A percentile compares a stretch with the other conserved stretches of the same genome.
phyloP scores from a whole-genome alignment of 1,139 yeast species.

The Yamadazyma taylorii region DNA sequence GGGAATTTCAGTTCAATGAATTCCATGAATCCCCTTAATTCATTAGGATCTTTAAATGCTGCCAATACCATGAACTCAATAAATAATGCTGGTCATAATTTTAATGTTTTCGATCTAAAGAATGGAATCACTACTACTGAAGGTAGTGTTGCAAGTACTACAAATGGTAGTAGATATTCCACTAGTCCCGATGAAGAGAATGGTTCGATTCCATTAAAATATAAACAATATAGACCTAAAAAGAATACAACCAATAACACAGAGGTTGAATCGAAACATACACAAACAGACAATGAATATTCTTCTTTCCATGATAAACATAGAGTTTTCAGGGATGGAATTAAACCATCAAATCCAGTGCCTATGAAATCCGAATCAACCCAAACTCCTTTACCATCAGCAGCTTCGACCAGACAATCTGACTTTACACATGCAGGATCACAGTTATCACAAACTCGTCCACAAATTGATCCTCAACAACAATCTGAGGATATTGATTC shows the following conservation, averaged over 20 bases:
- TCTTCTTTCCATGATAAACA: conserved; percentile 12
- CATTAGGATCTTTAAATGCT: neutral
- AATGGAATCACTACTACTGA: neutral
- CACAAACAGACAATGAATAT: conserved; percentile 6
- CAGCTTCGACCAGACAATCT: no score
- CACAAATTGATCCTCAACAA: neutral
- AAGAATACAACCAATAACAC: neutral
- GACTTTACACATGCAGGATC: no score
- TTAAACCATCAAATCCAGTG: conserved; percentile 24
- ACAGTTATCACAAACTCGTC: no score
- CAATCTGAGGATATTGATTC: neutral
- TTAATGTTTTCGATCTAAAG: neutral
- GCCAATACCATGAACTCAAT: neutral
- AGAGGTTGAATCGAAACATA: conserved; percentile 16
- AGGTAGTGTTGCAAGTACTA: neutral
- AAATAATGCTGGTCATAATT: conserved; percentile 2
- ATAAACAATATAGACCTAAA: conserved; percentile 1
- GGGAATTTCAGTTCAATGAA: neutral
- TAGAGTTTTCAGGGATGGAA: conserved; percentile 21
- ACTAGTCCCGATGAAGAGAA: neutral
- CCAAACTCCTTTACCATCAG: neutral
- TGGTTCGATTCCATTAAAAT: neutral
- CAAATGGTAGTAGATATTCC: conserved; percentile 1
- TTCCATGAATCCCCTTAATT: neutral
- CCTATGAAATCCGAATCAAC: conserved; percentile 10